Base-by-base conservation (phyloP, 495 filamentous ascomycete genomes). In the Gamarada debralockiae region DNA sequence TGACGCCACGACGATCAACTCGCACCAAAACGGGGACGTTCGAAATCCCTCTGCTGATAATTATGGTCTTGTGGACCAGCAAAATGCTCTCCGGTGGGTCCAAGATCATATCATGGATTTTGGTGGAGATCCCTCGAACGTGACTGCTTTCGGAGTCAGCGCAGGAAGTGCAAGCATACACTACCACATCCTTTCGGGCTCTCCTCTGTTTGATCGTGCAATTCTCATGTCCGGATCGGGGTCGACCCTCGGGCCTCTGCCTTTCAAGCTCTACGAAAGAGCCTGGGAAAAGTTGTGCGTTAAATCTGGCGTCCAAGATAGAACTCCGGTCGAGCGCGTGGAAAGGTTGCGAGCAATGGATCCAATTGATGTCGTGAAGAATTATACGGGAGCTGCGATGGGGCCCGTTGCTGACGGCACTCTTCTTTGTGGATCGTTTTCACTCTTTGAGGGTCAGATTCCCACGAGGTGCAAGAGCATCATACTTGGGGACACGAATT, bases 41-140 rank as follows among this genome's bases (percentile, higher is more conserved):
- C 9, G 17, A 6, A 17, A 33, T 7, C 45, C 45, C 9, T 22
- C 27, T 27, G 24, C 27, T 13, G 79, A 78, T 10, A 90, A 90
- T 52, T 73, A 79, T 4, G 87, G 80, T 0, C 70, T 89, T 7
- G 65, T 76, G 25, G 87, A 90, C 61, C 86, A 89, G 62, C 73
- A 77, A 1, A 71, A 83, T 33, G 86, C 82, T 9, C 68, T 90
- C 14, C 63, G 87, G 53, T 90, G 87, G 87, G 78, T 89, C 17
- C 76, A 85, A 52, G 72, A 81, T 50, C 70, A 89, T 59, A 87
- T 89, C 54, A 65, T 70, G 46, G 70, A 76, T 4, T 89, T 91
- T 57, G 85, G 85, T 3, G 87, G 87, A 13, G 81, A 91, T 17
- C 59, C 74, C 7, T 50, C 65, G 31, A 58, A 62, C 1, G 65